Percentiles rank a stretch among this genome's conserved stretches.
phyloP scores from a whole-genome alignment of 768 basidiomycete genomes.

The Vararia minispora region DNA sequence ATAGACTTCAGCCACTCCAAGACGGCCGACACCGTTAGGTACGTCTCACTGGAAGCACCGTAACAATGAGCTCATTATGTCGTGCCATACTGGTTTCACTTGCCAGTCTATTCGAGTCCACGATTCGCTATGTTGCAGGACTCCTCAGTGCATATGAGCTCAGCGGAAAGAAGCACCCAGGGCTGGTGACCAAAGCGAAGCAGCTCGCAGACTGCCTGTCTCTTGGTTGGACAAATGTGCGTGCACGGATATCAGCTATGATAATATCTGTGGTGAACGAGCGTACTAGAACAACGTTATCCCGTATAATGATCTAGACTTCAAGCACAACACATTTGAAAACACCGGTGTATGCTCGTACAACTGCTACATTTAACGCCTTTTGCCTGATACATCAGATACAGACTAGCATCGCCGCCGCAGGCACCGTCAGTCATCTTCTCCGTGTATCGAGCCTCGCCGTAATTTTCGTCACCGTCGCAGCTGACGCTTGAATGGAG shows the following conservation, averaged over 20 bases:
- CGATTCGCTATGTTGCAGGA: slow-evolving; percentile 63
- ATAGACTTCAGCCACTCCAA: slow-evolving; percentile 47
- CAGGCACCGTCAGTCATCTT: slow-evolving; percentile 29
- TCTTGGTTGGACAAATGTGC: slow-evolving; percentile 48
- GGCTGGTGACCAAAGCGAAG: slow-evolving; percentile 49
- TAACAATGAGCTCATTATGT: too few relatives aligned
- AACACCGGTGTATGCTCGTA: too few relatives aligned
- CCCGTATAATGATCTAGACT: slow-evolving; percentile 28
- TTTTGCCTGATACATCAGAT: slow-evolving; percentile 30
- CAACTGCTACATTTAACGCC: too few relatives aligned
- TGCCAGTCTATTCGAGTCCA: slow-evolving; percentile 70
- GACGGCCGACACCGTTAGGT: slow-evolving; percentile 38
- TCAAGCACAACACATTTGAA: slow-evolving; percentile 24
- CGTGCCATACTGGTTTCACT: too few relatives aligned
- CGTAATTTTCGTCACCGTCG: not conserved
- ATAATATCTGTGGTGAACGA: slow-evolving; percentile 1
- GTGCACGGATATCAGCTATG: too few relatives aligned
- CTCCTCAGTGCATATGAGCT: slow-evolving; percentile 62
- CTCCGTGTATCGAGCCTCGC: not conserved
- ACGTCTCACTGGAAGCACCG: too few relatives aligned
- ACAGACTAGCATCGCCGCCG: slow-evolving; percentile 35
- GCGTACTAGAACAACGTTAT: slow-evolving; percentile 22
- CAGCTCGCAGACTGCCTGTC: slow-evolving; percentile 53
- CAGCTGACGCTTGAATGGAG: slow-evolving; percentile 53
- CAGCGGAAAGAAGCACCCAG: slow-evolving; percentile 36